Evolutionary conservation across 805 yeast species (phyloP).

Genomic region (Zygotorulaspora sp.): DNA sequence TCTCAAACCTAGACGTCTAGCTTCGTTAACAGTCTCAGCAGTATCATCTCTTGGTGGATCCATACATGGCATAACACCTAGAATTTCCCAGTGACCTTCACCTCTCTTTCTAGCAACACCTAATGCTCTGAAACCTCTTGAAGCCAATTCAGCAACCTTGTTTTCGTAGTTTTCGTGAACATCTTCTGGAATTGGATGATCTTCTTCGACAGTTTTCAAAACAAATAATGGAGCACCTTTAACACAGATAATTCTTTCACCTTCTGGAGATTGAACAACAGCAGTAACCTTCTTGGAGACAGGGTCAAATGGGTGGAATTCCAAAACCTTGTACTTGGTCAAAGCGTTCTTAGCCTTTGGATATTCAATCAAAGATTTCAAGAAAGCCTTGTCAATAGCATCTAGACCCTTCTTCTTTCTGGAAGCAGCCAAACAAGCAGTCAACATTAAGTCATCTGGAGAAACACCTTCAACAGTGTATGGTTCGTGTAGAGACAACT

Average conservation of each 20-base stretch:
- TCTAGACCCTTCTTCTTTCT: slow-evolving; percentile 98
- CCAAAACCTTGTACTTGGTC: slow-evolving; percentile 89
- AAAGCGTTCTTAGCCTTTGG: slow-evolving; percentile 92
- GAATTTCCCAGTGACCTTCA: slow-evolving; percentile 96
- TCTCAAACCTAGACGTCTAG: slow-evolving; percentile 84
- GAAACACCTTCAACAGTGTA: slow-evolving; percentile 97
- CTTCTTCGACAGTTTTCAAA: slow-evolving; percentile 93
- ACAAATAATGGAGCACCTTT: slow-evolving; percentile 98
- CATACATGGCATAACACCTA: slow-evolving; percentile 98
- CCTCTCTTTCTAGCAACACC: slow-evolving; percentile 99
- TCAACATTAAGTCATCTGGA: slow-evolving; percentile 91
- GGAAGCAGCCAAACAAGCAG: slow-evolving; percentile 96
- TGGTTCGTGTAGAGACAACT: slow-evolving; percentile 92
- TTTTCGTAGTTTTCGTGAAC: slow-evolving; percentile 91
- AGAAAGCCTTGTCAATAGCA: slow-evolving; percentile 95
- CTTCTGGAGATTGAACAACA: slow-evolving; percentile 91
- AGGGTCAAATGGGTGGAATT: slow-evolving; percentile 97
- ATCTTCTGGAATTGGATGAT: slow-evolving; percentile 93
- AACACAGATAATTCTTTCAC: slow-evolving; percentile 91
- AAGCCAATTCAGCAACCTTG: slow-evolving; percentile 96
- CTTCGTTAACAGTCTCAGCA: slow-evolving; percentile 90
- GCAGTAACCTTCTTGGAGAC: slow-evolving; percentile 96
- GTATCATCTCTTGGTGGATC: slow-evolving; percentile 99
- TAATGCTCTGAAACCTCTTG: slow-evolving; percentile 96
- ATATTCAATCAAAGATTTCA: slow-evolving; percentile 79